phyloP scores from a whole-genome alignment of 1,284 basidiomycete genomes.

The Microbotryum violaceum region DNA sequence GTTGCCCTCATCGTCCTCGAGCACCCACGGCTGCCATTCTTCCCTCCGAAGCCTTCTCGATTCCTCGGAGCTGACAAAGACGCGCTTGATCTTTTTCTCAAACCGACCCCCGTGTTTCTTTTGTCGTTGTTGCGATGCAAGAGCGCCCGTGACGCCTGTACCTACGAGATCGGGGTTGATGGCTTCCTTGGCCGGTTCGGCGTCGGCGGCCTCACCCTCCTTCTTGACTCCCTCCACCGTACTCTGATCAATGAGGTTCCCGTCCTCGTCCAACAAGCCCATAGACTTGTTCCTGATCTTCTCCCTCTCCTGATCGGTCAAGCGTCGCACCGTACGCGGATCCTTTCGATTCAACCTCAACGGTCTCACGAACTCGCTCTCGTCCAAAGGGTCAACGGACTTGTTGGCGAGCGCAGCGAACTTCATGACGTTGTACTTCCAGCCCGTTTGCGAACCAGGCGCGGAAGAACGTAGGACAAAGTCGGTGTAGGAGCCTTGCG shows the following conservation, averaged over 20 bases:
- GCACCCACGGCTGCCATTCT: conserved; percentile 80
- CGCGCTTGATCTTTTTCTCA: conserved; percentile 76
- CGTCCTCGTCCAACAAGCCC: conserved; percentile 55
- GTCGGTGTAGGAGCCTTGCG: conserved; percentile 19
- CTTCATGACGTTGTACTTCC: conserved; percentile 36
- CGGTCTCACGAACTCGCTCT: conserved; percentile 43
- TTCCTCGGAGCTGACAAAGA: conserved; percentile 63
- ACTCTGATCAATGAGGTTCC: conserved; percentile 32
- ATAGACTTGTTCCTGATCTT: conserved; percentile 35
- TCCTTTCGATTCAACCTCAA: conserved; percentile 81
- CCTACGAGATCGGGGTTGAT: conserved; percentile 29
- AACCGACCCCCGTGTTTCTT: conserved; percentile 50
- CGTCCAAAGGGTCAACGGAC: conserved; percentile 18
- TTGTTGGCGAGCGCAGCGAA: conserved; percentile 23
- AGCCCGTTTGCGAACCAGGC: conserved; percentile 12
- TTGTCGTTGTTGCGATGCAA: conserved; percentile 37
- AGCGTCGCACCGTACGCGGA: conserved; percentile 42
- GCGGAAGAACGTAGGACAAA: conserved; percentile 25
- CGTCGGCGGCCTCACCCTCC: conserved; percentile 43
- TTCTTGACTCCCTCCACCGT: conserved; percentile 48
- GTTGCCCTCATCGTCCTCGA: conserved; percentile 61
- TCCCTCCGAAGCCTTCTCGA: conserved; percentile 62
- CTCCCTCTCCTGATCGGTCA: conserved; percentile 44
- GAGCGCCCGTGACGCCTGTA: conserved; percentile 10
- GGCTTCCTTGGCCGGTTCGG: conserved; percentile 47